Conservation (phyloP, 805 yeast species). For the Ogataea degrootiae region DNA sequence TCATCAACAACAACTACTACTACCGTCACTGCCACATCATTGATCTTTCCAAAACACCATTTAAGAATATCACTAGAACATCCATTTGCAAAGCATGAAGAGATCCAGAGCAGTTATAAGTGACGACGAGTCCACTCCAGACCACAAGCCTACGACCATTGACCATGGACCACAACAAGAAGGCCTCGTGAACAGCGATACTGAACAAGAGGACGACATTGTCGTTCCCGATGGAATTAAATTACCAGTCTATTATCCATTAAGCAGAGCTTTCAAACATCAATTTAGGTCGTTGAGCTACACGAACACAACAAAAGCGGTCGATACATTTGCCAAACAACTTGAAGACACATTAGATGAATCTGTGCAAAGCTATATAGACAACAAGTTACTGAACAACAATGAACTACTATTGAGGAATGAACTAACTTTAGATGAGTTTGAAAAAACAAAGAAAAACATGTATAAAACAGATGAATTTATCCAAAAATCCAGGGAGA, state of each 20-base stretch:
- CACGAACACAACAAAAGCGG: not conserved
- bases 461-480: constrained; percentile 11
- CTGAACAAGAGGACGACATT: not conserved
- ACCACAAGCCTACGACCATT: not conserved
- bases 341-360: constrained; percentile 10
- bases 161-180: not conserved
- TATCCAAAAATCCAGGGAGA: constrained; percentile 9
- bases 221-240: constrained; percentile 3
- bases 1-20: no score
- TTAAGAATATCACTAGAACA: no score
- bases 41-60: no score
- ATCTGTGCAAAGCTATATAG: constrained; percentile 13
- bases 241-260: constrained; percentile 25
- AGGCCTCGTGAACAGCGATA: not conserved
- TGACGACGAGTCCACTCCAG: not conserved
- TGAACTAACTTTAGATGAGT: constrained; percentile 11
- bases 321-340: constrained; percentile 8
- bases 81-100: no score
- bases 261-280: constrained; percentile 8
- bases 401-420: constrained; percentile 12
- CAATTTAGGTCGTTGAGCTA: constrained; percentile 11
- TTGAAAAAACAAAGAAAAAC: constrained; percentile 6
- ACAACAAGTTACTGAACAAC: constrained; percentile 13
- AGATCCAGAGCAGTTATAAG: no score
- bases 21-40: no score